A percentile compares a stretch with the other conserved stretches of the same genome.
Conservation (phyloP, 1,284 basidiomycete genomes). For the Malassezia brasiliensis region DNA sequence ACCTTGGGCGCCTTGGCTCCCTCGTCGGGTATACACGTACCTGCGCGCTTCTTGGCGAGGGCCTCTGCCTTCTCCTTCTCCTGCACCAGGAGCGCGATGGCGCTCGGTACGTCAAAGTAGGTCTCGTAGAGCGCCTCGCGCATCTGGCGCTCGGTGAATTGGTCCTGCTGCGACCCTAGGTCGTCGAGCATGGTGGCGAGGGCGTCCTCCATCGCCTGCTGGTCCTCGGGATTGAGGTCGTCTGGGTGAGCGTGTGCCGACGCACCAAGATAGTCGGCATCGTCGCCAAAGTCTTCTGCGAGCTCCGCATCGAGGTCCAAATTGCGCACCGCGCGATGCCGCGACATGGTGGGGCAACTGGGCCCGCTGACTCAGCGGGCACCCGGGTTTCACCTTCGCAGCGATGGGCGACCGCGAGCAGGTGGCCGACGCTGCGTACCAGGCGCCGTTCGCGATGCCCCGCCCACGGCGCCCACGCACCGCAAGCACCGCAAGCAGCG, state of each 20-base stretch:
- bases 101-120: constrained; percentile 74
- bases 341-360: constrained; percentile 36
- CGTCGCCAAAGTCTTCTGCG: constrained; percentile 56
- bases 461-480: constrained; percentile 1
- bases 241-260: constrained; percentile 17
- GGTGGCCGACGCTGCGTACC: constrained; percentile 38
- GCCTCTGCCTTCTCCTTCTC: constrained; percentile 22
- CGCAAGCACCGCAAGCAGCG: constrained; percentile 16
- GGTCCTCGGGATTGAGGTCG: constrained; percentile 33
- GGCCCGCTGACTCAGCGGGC: background rate
- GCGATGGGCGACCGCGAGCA: constrained; percentile 4
- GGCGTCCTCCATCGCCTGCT: constrained; percentile 30
- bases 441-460: constrained; percentile 33
- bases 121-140: constrained; percentile 76
- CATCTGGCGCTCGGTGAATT: constrained; percentile 52
- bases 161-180: constrained; percentile 25
- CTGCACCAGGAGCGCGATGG: constrained; percentile 59
- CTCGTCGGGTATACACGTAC: constrained; percentile 7
- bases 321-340: constrained; percentile 78
- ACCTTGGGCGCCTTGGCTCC: background rate
- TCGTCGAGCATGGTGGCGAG: constrained; percentile 26
- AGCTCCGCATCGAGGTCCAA: constrained; percentile 69
- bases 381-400: background rate
- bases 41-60: constrained; percentile 13
- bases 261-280: constrained; percentile 27